A percentile compares a stretch with the other conserved stretches of the same genome.
phyloP scores from a whole-genome alignment of 805 yeast species.

The Teunomyces stri region DNA sequence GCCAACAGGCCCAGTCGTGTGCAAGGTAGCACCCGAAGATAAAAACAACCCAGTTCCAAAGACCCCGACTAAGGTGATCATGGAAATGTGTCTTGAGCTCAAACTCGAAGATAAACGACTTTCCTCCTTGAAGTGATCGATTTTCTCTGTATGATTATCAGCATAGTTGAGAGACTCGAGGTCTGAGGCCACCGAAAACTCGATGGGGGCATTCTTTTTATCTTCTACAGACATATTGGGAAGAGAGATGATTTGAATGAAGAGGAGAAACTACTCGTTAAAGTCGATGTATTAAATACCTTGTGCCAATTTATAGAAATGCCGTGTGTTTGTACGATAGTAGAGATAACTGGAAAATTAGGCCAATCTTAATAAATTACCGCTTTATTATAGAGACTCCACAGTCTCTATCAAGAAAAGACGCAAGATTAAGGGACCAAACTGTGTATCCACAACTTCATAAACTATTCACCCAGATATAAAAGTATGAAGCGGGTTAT shows the following conservation, averaged over 20 bases:
- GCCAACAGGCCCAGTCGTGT: conserved; percentile 36
- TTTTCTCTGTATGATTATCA: not conserved
- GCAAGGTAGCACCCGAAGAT: conserved; percentile 50
- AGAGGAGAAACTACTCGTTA: not conserved
- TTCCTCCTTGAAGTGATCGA: not conserved
- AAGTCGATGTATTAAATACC: not conserved
- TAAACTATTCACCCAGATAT: too few species aligned
- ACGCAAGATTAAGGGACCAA: not conserved
- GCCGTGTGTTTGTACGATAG: not conserved
- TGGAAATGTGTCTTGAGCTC: conserved; percentile 17
- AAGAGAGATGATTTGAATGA: not conserved
- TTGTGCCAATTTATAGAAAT: not conserved
- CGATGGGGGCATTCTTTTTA: not conserved
- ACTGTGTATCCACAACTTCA: not conserved
- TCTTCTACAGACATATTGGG: not conserved
- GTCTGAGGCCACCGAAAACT: not conserved
- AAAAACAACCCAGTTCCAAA: conserved; percentile 56
- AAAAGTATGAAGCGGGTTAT: too few species aligned
- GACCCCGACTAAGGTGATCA: conserved; percentile 22
- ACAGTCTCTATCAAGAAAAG: not conserved
- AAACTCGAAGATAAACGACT: conserved; percentile 7
- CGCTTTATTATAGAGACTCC: not conserved
- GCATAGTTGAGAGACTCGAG: conserved; percentile 1
- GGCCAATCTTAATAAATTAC: not conserved
- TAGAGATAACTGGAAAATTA: not conserved